Evolutionary conservation across 495 filamentous ascomycete genomes (phyloP).

Genomic region (Tetracladium setigerum): DNA sequence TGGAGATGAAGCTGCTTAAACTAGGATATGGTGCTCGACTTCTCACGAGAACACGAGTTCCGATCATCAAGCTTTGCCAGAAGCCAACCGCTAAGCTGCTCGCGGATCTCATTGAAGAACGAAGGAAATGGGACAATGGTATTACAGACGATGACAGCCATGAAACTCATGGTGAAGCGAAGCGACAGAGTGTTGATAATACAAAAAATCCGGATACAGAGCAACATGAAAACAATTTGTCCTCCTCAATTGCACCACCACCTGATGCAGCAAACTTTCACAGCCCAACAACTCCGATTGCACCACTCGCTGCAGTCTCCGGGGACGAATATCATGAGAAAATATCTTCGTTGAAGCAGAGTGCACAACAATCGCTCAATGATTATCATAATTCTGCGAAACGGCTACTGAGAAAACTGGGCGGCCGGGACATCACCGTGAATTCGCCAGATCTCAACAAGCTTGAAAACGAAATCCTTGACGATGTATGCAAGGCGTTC

Average conservation of each 20-base stretch:
- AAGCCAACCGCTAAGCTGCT: constrained; percentile 48
- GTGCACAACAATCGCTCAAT: constrained; percentile 26
- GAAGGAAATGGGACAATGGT: constrained; percentile 52
- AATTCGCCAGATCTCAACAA: constrained; percentile 27
- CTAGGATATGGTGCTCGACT: constrained; percentile 60
- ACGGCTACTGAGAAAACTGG: constrained; percentile 34
- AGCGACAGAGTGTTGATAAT: constrained; percentile 5
- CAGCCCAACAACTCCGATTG: neutral
- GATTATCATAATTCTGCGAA: constrained; percentile 37
- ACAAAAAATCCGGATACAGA: constrained; percentile 18
- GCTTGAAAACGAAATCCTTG: constrained; percentile 33
- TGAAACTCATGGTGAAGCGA: constrained; percentile 24
- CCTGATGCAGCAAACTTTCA: neutral
- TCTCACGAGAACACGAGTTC: constrained; percentile 65
- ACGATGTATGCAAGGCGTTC: constrained; percentile 39
- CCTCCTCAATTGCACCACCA: neutral
- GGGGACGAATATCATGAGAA: constrained; percentile 20
- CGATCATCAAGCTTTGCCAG: constrained; percentile 77
- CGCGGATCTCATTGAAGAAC: constrained; percentile 42
- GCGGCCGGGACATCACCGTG: constrained; percentile 38
- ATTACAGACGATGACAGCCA: constrained; percentile 30
- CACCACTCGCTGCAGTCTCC: neutral
- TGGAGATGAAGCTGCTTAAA: constrained; percentile 65
- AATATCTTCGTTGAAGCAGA: constrained; percentile 30
- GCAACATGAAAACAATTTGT: neutral